Base-by-base conservation (phyloP, 257 asterid genomes). In the Nemophila menziesii region DNA sequence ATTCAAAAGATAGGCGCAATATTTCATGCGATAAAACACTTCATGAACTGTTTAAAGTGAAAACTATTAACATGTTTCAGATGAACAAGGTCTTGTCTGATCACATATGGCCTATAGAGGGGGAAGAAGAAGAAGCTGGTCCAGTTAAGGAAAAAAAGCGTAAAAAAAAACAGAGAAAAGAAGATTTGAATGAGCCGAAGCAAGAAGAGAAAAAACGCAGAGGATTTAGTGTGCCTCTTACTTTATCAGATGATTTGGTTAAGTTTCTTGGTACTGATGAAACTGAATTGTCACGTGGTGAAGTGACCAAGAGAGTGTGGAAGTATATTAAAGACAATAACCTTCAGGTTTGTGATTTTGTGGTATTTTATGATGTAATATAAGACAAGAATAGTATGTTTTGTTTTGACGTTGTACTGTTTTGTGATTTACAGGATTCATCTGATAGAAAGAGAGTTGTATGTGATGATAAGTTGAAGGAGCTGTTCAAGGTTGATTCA, bases 71-170 rank as follows among this genome's bases (percentile, higher is more conserved):
- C 62, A 72, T 68, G 76, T 72, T 72, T 53, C 55, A 55, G 54
- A 72, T 72, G 80, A 61, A 64, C 27, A 58, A 62, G 49, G 61
- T 16, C 37, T 57, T 72, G 21, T 42, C 71, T 20, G 61, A 72
- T 56, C 75, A 72, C 53, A 57, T 64, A 22, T 72, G 79, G 79
- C 75, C 79, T 26, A 43, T 67, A 18, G 72, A 63, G 26, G 49
- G 18, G 14, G 47, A 49, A 23, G 54, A 39, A 39, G 73, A 36
- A 53, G 61, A 54, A 70, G 70, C 51, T n/a, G 37, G 23, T 47
- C 56, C 53, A 10, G 47, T 48, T 34, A 53, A 55, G 61, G 58
- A 51, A 38, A 49, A 18, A 43, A 54, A 23, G 60, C 61, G 6
- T 16, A 62, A 61, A 51, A 44, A n/a, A 44, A 44, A 49, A 46